Percentiles rank a stretch among this genome's conserved stretches.
These are phyloP conservation scores for Stephania yunnanensis DNA, from an alignment of 164 flowering plant genomes.

Conservation along the genomic window DNA sequence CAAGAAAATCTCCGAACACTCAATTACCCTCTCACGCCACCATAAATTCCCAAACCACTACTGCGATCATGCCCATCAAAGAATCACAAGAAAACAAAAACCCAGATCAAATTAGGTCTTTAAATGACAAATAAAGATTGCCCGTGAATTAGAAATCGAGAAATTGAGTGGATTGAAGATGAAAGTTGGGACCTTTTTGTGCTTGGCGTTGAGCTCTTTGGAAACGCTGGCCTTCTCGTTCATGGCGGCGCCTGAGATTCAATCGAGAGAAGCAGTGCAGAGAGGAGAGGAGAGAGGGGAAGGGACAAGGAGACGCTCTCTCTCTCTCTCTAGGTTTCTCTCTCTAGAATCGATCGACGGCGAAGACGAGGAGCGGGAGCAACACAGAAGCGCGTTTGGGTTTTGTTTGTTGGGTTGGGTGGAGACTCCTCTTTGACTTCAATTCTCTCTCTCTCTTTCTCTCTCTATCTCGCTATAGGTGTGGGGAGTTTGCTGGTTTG, in stretches of 20 bases:
- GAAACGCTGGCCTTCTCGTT: conserved; percentile 54
- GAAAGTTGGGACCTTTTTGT: conserved; percentile 36
- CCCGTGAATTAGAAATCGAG: neutral
- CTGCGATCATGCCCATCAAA: neutral
- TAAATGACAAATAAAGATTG: conserved; percentile 1
- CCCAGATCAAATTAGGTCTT: neutral
- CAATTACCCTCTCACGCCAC: neutral
- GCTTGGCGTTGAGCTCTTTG: conserved; percentile 48
- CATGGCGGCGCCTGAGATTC: conserved; percentile 21
- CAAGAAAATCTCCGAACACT: neutral
- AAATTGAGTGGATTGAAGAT: neutral
- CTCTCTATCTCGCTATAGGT: too few species aligned
- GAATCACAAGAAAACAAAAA: neutral
- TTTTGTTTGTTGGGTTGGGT: too few species aligned
- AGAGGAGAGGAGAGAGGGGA: conserved; percentile 1
- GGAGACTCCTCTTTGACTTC: neutral
- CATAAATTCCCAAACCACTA: neutral
- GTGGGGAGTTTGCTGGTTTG: too few species aligned
- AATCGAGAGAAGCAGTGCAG: neutral
- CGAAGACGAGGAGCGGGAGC: neutral
- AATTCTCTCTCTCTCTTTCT: too few species aligned
- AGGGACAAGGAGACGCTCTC: neutral
- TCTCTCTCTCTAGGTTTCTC: neutral
- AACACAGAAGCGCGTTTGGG: neutral
- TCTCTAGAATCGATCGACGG: neutral